Conservation (phyloP, 2,329 filamentous ascomycete species). For the Colletotrichum sp. region DNA sequence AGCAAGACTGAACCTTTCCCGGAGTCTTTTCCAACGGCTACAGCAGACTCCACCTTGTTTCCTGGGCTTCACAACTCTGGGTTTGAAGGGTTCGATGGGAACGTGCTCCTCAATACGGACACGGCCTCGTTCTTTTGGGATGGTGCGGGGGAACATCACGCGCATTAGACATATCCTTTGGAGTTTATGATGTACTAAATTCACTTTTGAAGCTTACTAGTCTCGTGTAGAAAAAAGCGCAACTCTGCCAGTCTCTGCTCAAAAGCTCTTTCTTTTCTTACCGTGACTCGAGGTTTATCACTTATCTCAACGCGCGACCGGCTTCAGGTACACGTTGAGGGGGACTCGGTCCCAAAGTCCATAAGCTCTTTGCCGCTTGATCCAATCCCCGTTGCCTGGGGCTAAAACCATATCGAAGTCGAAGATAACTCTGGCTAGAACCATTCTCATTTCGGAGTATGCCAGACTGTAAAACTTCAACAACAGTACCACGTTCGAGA, state of each 20-base stretch:
- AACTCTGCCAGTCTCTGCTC: too few species aligned
- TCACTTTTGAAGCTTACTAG: neutral
- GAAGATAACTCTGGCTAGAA: conserved; percentile 1
- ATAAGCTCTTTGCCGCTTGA: neutral
- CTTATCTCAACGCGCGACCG: neutral
- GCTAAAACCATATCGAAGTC: neutral
- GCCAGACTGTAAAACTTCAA: neutral
- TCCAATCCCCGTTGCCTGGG: neutral
- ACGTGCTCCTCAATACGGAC: neutral
- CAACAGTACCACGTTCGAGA: accelerated
- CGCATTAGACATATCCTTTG: neutral
- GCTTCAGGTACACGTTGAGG: neutral
- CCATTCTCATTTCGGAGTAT: conserved; percentile 9
- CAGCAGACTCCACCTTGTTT: neutral
- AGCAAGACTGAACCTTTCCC: neutral
- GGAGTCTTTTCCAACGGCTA: neutral
- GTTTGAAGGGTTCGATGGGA: neutral
- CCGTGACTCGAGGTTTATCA: neutral
- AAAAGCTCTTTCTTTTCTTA: neutral
- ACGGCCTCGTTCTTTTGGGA: neutral
- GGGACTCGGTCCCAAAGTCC: neutral
- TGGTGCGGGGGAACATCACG: neutral
- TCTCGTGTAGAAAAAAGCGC: neutral
- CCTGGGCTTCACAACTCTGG: neutral
- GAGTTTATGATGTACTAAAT: neutral